These are phyloP conservation scores for Polytolypa hystricis DNA, from an alignment of 2,329 filamentous ascomycete species.

Conservation along the genomic window DNA sequence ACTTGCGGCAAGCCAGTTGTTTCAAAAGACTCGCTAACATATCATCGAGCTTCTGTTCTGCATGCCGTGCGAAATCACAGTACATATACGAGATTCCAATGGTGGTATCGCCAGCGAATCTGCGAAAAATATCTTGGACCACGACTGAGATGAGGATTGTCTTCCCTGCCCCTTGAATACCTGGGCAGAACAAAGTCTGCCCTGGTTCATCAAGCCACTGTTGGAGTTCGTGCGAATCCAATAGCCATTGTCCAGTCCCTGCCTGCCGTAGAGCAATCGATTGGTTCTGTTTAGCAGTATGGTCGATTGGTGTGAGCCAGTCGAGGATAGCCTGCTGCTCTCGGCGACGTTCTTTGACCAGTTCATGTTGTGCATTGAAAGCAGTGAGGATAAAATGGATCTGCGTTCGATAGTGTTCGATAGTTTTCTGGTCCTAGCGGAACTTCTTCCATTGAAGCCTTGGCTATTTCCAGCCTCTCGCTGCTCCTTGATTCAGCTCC, in stretches of 20 bases:
- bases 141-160: conserved; percentile 10
- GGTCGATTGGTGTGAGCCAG: conserved; percentile 32
- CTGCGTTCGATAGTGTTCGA: too few relatives aligned
- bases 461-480: too few relatives aligned
- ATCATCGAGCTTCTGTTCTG: neutral
- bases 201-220: conserved; percentile 7
- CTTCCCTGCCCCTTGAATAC: conserved; percentile 11
- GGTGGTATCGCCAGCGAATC: neutral
- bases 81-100: conserved; percentile 3
- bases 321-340: conserved; percentile 15
- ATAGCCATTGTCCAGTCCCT: conserved; percentile 38
- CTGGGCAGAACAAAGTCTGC: conserved; percentile 5
- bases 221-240: conserved; percentile 28
- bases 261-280: conserved; percentile 26
- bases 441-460: too few relatives aligned
- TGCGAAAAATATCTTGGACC: conserved; percentile 4
- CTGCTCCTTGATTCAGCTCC: too few relatives aligned
- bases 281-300: conserved; percentile 30
- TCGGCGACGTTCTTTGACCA: too few relatives aligned
- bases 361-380: too few relatives aligned
- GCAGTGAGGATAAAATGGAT: too few relatives aligned
- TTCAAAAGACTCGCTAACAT: conserved; percentile 4
- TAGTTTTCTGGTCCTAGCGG: too few relatives aligned
- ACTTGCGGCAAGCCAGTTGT: neutral
- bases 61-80: neutral